A percentile compares a stretch with the other conserved stretches of the same genome.
Evolutionary conservation across 163 green algal species (phyloP).

Genomic region (Prototheca stagnorum): DNA sequence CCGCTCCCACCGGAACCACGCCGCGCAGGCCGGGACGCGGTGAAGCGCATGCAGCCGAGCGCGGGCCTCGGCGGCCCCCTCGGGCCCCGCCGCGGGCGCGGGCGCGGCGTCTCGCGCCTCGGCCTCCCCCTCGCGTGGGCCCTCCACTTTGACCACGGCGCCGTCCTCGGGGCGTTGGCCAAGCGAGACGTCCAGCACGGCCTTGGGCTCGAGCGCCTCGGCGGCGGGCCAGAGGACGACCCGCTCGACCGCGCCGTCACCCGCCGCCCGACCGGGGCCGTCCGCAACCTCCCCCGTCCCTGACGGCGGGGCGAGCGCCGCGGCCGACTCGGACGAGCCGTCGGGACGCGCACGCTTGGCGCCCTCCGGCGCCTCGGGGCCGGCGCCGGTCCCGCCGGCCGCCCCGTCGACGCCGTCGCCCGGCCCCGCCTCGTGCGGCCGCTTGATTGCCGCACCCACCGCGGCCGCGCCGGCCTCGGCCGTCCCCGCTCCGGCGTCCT

Average conservation of each 20-base stretch:
- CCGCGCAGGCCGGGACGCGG: conserved; percentile 42
- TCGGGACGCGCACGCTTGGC: too few species aligned
- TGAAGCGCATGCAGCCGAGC: conserved; percentile 14
- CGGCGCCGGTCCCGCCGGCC: neutral
- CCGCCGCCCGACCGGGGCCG: too few species aligned
- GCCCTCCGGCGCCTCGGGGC: neutral
- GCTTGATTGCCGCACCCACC: conserved; percentile 8
- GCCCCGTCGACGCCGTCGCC: neutral
- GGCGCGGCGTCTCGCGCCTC: neutral
- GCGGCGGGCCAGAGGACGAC: too few species aligned
- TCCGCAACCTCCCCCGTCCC: too few species aligned
- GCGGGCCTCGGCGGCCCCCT: too few species aligned
- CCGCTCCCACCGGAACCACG: conserved; percentile 64
- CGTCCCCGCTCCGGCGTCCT: conserved; percentile 26
- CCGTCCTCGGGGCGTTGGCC: too few species aligned
- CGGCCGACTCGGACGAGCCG: too few species aligned
- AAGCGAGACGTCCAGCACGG: too few species aligned
- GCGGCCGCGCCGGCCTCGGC: conserved; percentile 8
- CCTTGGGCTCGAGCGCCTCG: too few species aligned
- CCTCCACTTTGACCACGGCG: too few species aligned
- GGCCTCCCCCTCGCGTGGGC: neutral
- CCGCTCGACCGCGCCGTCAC: too few species aligned
- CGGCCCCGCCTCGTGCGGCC: neutral
- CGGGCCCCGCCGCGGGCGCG: neutral
- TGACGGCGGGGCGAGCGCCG: too few species aligned